Evolutionary conservation across 2,329 filamentous ascomycete species (phyloP).

Genomic region (Cladobotryum mycophilum): DNA sequence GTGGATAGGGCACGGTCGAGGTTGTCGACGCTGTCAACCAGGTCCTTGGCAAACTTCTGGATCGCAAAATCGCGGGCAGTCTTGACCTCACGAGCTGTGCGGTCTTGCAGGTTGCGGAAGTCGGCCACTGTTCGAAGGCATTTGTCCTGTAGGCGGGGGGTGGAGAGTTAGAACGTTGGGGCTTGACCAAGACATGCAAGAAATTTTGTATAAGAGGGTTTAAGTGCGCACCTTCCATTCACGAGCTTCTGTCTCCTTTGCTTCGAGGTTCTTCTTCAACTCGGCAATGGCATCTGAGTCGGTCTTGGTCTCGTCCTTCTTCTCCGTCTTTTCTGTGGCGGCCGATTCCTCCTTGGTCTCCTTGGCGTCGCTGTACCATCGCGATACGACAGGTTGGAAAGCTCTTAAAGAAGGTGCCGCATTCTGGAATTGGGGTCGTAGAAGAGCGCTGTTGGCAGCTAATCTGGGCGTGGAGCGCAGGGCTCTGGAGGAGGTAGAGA

Average conservation of each 20-base stretch:
- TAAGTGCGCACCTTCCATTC: slow-evolving; percentile 71
- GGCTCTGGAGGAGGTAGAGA: slow-evolving; percentile 38
- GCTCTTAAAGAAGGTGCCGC: slow-evolving; percentile 30
- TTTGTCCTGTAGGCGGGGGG: slow-evolving; percentile 61
- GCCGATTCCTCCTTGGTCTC: slow-evolving; percentile 26
- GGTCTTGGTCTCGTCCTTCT: slow-evolving; percentile 24
- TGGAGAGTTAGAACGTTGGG: not conserved
- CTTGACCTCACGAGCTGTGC: slow-evolving; percentile 85
- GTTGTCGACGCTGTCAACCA: slow-evolving; percentile 94
- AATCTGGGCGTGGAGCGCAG: slow-evolving; percentile 36
- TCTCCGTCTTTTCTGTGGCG: slow-evolving; percentile 22
- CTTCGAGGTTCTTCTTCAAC: slow-evolving; percentile 46
- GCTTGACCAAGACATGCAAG: not conserved
- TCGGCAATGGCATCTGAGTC: slow-evolving; percentile 34
- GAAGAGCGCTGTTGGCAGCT: slow-evolving; percentile 28
- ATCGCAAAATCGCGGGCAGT: slow-evolving; percentile 87
- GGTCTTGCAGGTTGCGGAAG: slow-evolving; percentile 96
- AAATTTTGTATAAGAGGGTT: not conserved
- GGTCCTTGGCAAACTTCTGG: slow-evolving; percentile 89
- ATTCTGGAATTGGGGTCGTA: slow-evolving; percentile 33
- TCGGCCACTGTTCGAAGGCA: slow-evolving; percentile 91
- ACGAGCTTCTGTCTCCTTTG: slow-evolving; percentile 48
- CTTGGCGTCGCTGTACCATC: slow-evolving; percentile 47
- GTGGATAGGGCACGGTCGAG: slow-evolving; percentile 83
- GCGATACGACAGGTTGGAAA: slow-evolving; percentile 27